Base-by-base conservation (phyloP, 768 basidiomycete species). In the Scleroderma bovista region DNA sequence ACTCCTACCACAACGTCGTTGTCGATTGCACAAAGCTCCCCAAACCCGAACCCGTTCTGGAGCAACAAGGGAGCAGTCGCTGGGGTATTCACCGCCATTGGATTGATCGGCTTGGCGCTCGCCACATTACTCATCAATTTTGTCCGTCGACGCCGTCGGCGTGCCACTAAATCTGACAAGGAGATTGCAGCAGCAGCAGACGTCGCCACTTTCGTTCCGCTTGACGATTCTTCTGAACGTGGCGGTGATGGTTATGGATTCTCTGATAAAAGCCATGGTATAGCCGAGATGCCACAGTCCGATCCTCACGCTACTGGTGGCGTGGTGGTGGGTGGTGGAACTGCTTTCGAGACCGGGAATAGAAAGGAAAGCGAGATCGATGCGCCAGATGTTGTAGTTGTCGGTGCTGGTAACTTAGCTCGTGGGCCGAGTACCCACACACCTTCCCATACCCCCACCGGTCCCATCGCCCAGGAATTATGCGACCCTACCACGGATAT, bases 171-270 rank as follows among this genome's bases (percentile, higher is more conserved):
- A 38, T 83, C 87, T 57, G 88, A 90, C 61, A 73, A 74, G n/a
- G 88, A 89, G 46, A 79, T 88, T 36, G 81, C 78, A 13, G 81
- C 81, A 44, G 87, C 86, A 0, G 85, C 75, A 3, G 83, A 80
- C 0, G 78, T 77, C 0, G 67, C 75, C 1, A 72, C 78, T 0
- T 72, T 71, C 17, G 71, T 76, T 0, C 80, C 79, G 12, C 74
- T 75, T 51, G 81, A 78, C 61, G 72, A 83, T n/a, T 69, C 67
- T 32, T 56, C 65, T 9, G 65, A 65, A 31, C 39, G 51, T 12
- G 55, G 54, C 1, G 46, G 41, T 22, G 46, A 37, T n/a, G 53
- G 44, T 32, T 68, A 62, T 42, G 71, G 63, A 13, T 78, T 77
- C 23, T 79, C 80, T 12, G 72, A 75, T 17, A 72, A 72, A 19